Percentiles rank a stretch among this genome's conserved stretches.
phyloP scores from a whole-genome alignment of 1,139 yeast genomes.

The Yarrowia galli region DNA sequence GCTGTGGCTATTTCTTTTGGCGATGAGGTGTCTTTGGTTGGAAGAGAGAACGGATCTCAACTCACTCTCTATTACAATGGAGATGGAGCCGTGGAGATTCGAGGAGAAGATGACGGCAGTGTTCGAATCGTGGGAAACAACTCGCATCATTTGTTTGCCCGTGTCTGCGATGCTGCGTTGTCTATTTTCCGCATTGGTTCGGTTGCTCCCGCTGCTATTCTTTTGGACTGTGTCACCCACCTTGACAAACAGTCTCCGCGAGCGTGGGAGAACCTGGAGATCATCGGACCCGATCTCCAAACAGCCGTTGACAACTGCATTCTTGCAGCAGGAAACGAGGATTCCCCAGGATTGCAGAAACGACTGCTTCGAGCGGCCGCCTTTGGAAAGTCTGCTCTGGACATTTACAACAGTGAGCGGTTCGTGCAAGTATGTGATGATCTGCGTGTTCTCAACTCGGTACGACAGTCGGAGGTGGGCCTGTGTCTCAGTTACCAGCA shows the following conservation, averaged over 20 bases:
- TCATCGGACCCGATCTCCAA: constrained; percentile 58
- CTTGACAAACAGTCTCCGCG: constrained; percentile 74
- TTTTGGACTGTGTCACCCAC: constrained; percentile 82
- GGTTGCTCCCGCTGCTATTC: constrained; percentile 78
- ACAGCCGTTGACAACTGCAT: constrained; percentile 77
- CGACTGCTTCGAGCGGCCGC: constrained; percentile 79
- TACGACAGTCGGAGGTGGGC: constrained; percentile 70
- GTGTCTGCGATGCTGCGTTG: constrained; percentile 66
- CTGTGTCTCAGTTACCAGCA: constrained; percentile 69
- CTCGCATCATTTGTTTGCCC: constrained; percentile 67
- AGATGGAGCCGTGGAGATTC: constrained; percentile 53
- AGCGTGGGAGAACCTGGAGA: constrained; percentile 79
- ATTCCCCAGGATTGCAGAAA: constrained; percentile 81
- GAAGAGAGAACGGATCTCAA: constrained; percentile 59
- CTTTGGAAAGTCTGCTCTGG: constrained; percentile 79
- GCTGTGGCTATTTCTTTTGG: constrained; percentile 67
- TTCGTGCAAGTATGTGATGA: constrained; percentile 68
- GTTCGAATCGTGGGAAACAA: constrained; percentile 66
- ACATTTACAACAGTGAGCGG: constrained; percentile 62
- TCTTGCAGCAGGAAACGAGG: constrained; percentile 77
- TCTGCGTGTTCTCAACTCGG: constrained; percentile 72
- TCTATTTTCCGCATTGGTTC: constrained; percentile 84
- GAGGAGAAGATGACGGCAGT: constrained; percentile 70
- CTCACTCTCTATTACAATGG: constrained; percentile 54
- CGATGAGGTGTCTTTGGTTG: constrained; percentile 73